These are phyloP conservation scores for Colletotrichum sp. DNA, from an alignment of 2,329 filamentous ascomycete genomes.

Conservation along the genomic window DNA sequence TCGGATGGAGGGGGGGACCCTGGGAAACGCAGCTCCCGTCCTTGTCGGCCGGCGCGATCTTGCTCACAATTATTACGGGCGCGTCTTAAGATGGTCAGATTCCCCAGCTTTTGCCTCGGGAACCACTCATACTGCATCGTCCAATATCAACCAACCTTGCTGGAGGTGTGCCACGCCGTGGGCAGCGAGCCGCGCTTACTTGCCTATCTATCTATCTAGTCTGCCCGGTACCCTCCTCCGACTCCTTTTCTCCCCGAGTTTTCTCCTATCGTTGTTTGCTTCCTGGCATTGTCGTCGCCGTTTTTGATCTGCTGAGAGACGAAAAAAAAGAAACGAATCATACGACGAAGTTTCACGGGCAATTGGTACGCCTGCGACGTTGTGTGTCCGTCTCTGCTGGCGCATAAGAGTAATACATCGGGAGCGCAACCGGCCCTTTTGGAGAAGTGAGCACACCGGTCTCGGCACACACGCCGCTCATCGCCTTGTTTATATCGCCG, in stretches of 20 bases:
- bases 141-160: background rate
- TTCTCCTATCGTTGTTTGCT: background rate
- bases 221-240: background rate
- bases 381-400: background rate
- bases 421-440: background rate
- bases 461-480: background rate
- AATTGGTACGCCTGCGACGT: background rate
- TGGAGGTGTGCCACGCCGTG: background rate
- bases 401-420: background rate
- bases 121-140: background rate
- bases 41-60: background rate
- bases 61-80: background rate
- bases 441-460: background rate
- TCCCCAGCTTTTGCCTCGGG: constrained; percentile 12
- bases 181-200: background rate
- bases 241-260: background rate
- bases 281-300: background rate
- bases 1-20: background rate
- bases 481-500: background rate
- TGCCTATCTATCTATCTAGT: background rate
- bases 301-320: background rate
- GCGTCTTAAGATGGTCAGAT: constrained; percentile 2
- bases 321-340: background rate
- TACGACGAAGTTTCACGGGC: background rate
- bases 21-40: background rate